phyloP scores from a whole-genome alignment of 2,329 filamentous ascomycete species.

The Colletotrichum sp. region DNA sequence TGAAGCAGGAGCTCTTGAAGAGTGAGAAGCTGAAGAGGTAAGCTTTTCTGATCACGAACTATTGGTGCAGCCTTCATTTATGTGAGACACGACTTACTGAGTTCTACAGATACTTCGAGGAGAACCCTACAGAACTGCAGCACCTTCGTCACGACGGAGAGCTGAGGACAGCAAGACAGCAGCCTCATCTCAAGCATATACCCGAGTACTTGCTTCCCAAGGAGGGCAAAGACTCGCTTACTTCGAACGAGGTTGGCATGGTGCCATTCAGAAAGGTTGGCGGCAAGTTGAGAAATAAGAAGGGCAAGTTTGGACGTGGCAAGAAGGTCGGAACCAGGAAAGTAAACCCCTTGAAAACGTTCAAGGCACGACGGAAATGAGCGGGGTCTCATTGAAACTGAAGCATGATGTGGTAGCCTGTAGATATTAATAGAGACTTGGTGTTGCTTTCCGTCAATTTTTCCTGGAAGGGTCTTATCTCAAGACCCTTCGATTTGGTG shows the following conservation, averaged over 20 bases:
- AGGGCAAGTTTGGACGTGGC: conserved; percentile 36
- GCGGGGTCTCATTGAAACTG: conserved; percentile 13
- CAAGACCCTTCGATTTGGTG: neutral
- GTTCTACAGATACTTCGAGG: conserved; percentile 76
- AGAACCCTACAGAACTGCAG: conserved; percentile 87
- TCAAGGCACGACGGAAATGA: conserved; percentile 67
- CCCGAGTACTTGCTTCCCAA: conserved; percentile 89
- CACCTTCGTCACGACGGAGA: conserved; percentile 92
- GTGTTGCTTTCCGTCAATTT: neutral
- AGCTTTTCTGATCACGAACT: neutral
- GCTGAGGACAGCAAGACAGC: conserved; percentile 79
- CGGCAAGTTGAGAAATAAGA: conserved; percentile 54
- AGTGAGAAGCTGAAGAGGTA: conserved; percentile 86
- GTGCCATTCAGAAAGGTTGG: conserved; percentile 68
- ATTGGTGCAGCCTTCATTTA: neutral
- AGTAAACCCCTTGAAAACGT: conserved; percentile 85
- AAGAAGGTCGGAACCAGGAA: conserved; percentile 65
- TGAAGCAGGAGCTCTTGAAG: conserved; percentile 88
- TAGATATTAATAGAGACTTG: neutral
- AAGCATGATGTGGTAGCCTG: neutral
- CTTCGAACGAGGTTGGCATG: conserved; percentile 73
- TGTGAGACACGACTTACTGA: neutral
- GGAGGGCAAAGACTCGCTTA: conserved; percentile 65
- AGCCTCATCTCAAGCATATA: conserved; percentile 91
- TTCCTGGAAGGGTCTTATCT: neutral